These are phyloP conservation scores for Sisymbrium irio DNA, from an alignment of 345 rosid species.

Conservation along the genomic window DNA sequence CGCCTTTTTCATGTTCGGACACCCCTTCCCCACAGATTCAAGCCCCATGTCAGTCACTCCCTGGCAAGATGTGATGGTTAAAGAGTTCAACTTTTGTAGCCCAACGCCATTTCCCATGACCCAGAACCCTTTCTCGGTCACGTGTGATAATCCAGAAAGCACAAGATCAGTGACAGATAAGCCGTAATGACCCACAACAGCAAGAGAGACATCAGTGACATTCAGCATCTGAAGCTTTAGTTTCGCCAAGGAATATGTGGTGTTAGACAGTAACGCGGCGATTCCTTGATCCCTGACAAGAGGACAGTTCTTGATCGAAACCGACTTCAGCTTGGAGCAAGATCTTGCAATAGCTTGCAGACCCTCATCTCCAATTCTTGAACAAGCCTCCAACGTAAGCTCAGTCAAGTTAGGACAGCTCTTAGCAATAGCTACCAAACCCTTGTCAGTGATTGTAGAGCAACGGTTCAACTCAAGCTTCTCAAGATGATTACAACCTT, in stretches of 20 bases:
- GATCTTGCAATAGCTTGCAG: conserved; percentile 58
- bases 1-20: conserved; percentile 72
- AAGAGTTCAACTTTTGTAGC: conserved; percentile 69
- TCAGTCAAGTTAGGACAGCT: conserved; percentile 72
- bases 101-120: conserved; percentile 92
- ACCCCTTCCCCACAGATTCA: conserved; percentile 73
- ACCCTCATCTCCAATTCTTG: conserved; percentile 73
- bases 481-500: conserved; percentile 67
- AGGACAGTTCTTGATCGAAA: conserved; percentile 72
- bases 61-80: conserved; percentile 58
- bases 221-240: conserved; percentile 76
- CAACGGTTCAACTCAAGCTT: conserved; percentile 80
- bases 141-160: conserved; percentile 56
- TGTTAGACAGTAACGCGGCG: conserved; percentile 51
- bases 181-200: conserved; percentile 89
- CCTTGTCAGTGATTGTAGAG: conserved; percentile 57
- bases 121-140: conserved; percentile 90
- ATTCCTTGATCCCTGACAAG: conserved; percentile 90
- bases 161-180: conserved; percentile 62
- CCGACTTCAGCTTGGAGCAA: conserved; percentile 67
- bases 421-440: conserved; percentile 62
- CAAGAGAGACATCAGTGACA: conserved; percentile 77
- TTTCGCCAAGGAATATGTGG: conserved; percentile 48
- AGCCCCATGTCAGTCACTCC: conserved; percentile 79
- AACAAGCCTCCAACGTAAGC: conserved; percentile 70